These are phyloP conservation scores for Raffaelea deltoideospora DNA, from an alignment of 2,329 filamentous ascomycete species.

Conservation along the genomic window DNA sequence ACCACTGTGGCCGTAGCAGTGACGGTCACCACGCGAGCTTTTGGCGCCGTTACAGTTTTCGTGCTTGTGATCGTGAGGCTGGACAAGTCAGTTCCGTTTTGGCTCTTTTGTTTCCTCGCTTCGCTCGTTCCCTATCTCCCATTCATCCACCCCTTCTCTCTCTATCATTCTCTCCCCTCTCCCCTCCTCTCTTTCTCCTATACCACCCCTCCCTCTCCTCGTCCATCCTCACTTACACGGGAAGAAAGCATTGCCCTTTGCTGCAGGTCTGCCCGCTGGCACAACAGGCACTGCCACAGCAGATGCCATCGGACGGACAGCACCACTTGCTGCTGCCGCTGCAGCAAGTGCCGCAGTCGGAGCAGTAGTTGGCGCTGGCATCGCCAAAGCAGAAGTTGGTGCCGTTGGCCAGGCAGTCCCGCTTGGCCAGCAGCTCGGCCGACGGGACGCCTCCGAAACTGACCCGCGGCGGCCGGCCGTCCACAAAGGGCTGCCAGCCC, in stretches of 20 bases:
- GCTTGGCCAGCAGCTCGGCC: constrained; percentile 6
- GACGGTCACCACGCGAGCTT: too few species aligned
- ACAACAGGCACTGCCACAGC: constrained; percentile 18
- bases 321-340: constrained; percentile 11
- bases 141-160: not conserved
- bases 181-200: not conserved
- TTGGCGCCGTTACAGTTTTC: constrained; percentile 1
- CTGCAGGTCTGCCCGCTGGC: constrained; percentile 15
- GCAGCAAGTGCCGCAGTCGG: constrained; percentile 16
- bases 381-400: constrained; percentile 19
- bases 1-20: constrained; percentile 7
- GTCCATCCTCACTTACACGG: constrained; percentile 8
- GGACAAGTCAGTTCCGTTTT: not conserved
- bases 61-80: constrained; percentile 9
- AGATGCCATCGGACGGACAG: constrained; percentile 13
- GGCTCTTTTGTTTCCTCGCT: not conserved
- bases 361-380: constrained; percentile 13
- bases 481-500: constrained; percentile 6
- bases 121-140: not conserved
- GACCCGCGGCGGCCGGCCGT: constrained; percentile 9
- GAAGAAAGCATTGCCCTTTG: constrained; percentile 13
- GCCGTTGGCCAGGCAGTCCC: constrained; percentile 17
- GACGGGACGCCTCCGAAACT: constrained; percentile 6
- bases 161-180: not conserved
- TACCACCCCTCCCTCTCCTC: too few species aligned